These are phyloP conservation scores for Pilatotrama ljubarskyi DNA, from an alignment of 768 basidiomycete genomes.

Conservation along the genomic window DNA sequence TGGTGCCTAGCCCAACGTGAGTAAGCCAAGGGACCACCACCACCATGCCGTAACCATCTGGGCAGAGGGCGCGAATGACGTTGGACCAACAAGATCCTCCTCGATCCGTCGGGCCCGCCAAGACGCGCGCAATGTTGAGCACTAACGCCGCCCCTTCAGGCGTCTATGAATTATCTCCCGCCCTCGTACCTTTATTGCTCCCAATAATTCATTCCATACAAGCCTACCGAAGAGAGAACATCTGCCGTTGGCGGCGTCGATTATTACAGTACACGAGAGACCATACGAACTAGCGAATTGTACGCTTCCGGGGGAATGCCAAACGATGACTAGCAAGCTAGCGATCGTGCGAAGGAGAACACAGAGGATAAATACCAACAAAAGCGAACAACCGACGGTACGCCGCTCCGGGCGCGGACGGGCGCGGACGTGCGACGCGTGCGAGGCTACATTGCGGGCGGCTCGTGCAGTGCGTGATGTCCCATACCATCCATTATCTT, in stretches of 20 bases:
- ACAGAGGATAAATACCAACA: conserved; percentile 22
- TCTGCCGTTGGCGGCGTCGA: conserved; percentile 15
- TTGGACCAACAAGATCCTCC: conserved; percentile 21
- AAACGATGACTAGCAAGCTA: conserved; percentile 7
- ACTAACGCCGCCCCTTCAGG: background rate
- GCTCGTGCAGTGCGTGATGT: conserved; percentile 12
- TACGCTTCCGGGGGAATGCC: conserved; percentile 15
- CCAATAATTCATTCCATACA: background rate
- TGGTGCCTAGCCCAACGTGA: background rate
- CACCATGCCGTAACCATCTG: conserved; percentile 13
- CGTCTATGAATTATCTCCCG: background rate
- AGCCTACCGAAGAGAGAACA: background rate
- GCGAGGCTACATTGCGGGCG: background rate
- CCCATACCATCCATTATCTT: conserved; percentile 11
- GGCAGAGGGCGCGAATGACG: conserved; percentile 4
- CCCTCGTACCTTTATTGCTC: background rate
- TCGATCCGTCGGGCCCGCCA: background rate
- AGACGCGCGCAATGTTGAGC: background rate
- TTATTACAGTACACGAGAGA: conserved; percentile 19
- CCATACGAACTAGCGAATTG: conserved; percentile 15
- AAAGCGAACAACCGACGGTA: background rate
- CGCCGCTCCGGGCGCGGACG: background rate
- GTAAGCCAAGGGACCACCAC: background rate
- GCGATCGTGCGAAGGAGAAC: conserved; percentile 1
- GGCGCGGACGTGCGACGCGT: background rate